Conservation (phyloP, 1,284 basidiomycete species). For the Cutaneotrichosporon daszewskae region DNA sequence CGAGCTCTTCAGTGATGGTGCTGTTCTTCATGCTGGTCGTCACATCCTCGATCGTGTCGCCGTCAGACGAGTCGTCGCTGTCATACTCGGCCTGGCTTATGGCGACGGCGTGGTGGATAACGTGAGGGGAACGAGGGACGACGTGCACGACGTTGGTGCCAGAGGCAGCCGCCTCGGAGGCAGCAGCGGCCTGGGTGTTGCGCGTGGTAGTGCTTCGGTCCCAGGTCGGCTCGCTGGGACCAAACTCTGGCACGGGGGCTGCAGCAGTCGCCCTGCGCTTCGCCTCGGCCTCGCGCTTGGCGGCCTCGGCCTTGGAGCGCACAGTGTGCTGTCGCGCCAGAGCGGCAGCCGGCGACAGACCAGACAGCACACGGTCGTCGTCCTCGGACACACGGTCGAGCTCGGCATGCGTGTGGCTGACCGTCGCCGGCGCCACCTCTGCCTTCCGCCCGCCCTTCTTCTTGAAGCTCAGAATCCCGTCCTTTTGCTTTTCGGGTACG, state of each 20-base stretch:
- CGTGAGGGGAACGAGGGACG: constrained; percentile 19
- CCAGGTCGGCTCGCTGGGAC: constrained; percentile 54
- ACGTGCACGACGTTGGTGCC: constrained; percentile 8
- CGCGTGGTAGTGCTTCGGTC: constrained; percentile 69
- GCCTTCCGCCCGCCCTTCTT: constrained; percentile 45
- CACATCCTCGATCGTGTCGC: constrained; percentile 57
- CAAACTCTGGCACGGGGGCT: not conserved
- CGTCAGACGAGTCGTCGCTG: constrained; percentile 54
- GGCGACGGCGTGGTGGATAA: constrained; percentile 35
- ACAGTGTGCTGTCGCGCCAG: constrained; percentile 80
- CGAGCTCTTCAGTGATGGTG: constrained; percentile 5
- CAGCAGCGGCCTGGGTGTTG: constrained; percentile 8
- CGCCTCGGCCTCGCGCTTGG: constrained; percentile 33
- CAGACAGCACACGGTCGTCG: constrained; percentile 58
- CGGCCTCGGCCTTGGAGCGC: constrained; percentile 62
- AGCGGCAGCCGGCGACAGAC: constrained; percentile 86
- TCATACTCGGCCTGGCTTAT: constrained; percentile 57
- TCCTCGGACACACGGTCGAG: constrained; percentile 57
- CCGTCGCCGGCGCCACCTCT: constrained; percentile 62
- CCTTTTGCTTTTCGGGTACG: constrained; percentile 44
- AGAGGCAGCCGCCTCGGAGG: not conserved
- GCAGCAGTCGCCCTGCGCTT: constrained; percentile 4
- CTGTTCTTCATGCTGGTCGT: constrained; percentile 7
- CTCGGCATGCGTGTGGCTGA: constrained; percentile 81
- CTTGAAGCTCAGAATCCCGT: constrained; percentile 42